phyloP scores from a whole-genome alignment of 768 basidiomycete genomes.

The Suillus subalutaceus region DNA sequence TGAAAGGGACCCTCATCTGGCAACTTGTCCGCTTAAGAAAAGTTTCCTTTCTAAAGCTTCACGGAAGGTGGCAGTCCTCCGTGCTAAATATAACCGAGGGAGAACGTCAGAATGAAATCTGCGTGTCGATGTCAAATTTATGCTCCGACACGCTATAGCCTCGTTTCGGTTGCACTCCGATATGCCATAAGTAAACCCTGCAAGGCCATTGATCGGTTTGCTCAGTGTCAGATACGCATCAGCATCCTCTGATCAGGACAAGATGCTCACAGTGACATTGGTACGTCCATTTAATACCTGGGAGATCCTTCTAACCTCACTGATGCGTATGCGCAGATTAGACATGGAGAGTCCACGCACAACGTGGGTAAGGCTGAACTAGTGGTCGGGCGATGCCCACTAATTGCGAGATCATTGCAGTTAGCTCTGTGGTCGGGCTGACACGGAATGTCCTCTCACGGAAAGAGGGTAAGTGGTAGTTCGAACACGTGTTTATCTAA shows the following conservation, averaged over 20 bases:
- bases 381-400: neutral
- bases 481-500: neutral
- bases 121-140: neutral
- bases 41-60: neutral
- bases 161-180: neutral
- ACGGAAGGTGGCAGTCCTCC: neutral
- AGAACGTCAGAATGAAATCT: neutral
- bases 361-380: constrained; percentile 59
- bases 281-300: neutral
- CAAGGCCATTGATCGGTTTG: neutral
- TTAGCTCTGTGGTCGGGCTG: constrained; percentile 5
- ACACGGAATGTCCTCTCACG: constrained; percentile 6
- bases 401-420: neutral
- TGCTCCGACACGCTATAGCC: constrained; percentile 3
- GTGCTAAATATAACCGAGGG: neutral
- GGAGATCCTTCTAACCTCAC: neutral
- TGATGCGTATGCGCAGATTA: constrained; percentile 45
- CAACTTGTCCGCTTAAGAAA: neutral
- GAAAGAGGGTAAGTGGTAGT: constrained; percentile 6
- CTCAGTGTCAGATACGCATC: neutral
- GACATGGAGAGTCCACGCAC: constrained; percentile 80
- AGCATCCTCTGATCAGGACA: neutral
- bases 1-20: neutral
- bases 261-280: constrained; percentile 7
- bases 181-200: neutral